These are phyloP conservation scores for Candida sonorensis DNA, from an alignment of 805 yeast genomes.

Conservation along the genomic window DNA sequence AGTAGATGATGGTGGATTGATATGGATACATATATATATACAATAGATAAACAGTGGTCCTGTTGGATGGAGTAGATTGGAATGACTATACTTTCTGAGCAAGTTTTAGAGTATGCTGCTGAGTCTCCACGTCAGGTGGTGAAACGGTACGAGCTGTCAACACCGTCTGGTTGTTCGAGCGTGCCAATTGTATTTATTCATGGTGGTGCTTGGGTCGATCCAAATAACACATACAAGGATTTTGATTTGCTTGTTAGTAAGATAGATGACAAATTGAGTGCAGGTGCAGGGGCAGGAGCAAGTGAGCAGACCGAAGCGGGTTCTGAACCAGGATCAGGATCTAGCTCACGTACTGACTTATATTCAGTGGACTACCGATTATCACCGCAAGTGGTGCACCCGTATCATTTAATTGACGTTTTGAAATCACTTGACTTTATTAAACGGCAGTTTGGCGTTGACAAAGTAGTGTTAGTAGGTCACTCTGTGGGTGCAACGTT, in stretches of 20 bases:
- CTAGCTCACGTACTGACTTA: too few species aligned
- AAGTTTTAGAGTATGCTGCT: conserved; percentile 3
- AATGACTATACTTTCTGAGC: conserved; percentile 6
- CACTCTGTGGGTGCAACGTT: conserved; percentile 81
- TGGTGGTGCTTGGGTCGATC: conserved; percentile 89
- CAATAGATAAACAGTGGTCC: too few species aligned
- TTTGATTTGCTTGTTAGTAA: conserved; percentile 30
- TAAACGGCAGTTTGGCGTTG: conserved; percentile 13
- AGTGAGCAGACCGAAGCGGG: too few species aligned
- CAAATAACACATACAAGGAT: conserved; percentile 52
- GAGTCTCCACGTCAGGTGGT: conserved; percentile 5
- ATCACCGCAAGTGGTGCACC: conserved; percentile 56
- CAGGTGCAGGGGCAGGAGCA: too few species aligned
- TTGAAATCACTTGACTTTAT: conserved; percentile 31
- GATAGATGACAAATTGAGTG: conserved; percentile 12
- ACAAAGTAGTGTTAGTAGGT: conserved; percentile 41
- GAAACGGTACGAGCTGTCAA: conserved; percentile 8
- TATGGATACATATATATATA: too few species aligned
- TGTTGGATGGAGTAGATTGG: too few species aligned
- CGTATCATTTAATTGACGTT: conserved; percentile 55
- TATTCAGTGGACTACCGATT: conserved; percentile 59
- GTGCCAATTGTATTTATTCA: conserved; percentile 53
- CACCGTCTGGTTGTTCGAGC: too few species aligned
- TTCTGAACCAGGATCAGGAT: too few species aligned
- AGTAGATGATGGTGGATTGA: too few species aligned